Conservation (phyloP, 1,139 yeast species). For the Kurtzmaniella quercitrusa region DNA sequence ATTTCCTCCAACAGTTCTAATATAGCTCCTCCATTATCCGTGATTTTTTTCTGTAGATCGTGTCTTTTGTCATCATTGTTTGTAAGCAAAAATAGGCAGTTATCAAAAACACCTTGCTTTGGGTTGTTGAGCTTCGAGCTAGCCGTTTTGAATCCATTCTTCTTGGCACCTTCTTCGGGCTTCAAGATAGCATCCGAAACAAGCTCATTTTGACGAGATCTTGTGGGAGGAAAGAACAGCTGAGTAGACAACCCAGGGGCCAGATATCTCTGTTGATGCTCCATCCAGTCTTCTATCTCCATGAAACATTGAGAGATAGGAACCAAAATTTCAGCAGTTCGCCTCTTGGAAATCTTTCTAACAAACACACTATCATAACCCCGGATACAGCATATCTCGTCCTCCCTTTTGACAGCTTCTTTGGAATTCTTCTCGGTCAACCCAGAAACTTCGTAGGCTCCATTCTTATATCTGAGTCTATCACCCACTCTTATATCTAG, state of each 20-base stretch:
- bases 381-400: slow-evolving; percentile 45
- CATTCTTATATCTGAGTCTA: slow-evolving; percentile 14
- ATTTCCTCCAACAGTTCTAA: slow-evolving; percentile 24
- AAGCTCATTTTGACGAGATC: neutral
- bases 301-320: slow-evolving; percentile 21
- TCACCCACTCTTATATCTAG: slow-evolving; percentile 39
- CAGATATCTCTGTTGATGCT: slow-evolving; percentile 28
- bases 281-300: slow-evolving; percentile 40
- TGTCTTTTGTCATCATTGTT: slow-evolving; percentile 35
- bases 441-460: slow-evolving; percentile 41
- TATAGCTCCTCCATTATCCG: slow-evolving; percentile 50
- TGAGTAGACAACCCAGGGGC: slow-evolving; percentile 1
- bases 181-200: neutral
- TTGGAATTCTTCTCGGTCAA: slow-evolving; percentile 16
- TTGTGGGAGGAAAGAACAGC: slow-evolving; percentile 5
- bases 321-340: slow-evolving; percentile 12
- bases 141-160: neutral
- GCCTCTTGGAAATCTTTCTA: slow-evolving; percentile 17
- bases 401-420: slow-evolving; percentile 9
- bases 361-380: slow-evolving; percentile 52
- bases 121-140: neutral
- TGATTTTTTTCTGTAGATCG: slow-evolving; percentile 31
- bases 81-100: slow-evolving; percentile 35
- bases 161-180: neutral
- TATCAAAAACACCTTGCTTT: slow-evolving; percentile 13